Evolutionary conservation across 2,329 filamentous ascomycete genomes (phyloP), one percentile per base, ranked within the genome.

Genomic region (Gnomoniopsis sp.): DNA sequence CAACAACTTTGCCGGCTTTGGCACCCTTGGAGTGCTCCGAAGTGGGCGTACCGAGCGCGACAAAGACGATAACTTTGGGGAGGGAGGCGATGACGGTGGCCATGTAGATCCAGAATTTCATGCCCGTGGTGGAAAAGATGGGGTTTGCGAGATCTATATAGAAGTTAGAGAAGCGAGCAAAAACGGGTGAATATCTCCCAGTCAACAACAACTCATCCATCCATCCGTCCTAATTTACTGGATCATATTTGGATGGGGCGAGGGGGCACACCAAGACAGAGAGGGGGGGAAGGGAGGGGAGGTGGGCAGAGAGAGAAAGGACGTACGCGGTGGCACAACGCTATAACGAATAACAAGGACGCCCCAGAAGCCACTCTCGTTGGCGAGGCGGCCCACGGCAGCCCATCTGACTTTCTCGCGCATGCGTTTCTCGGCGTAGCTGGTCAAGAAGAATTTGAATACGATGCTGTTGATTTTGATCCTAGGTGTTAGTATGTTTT

Each of bases 341-440:
- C 72, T 74, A 53, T 75, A 71, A 23, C 74, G 72, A 49, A 75
- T 73, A n/a, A 75, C 63, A 50, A 75, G 68, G 19, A 75, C 69
- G 50, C 75, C 69, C 68, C 65, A 71, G 62, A 76, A 76, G 6
- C 74, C 73, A 10, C 73, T 72, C 19, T 74, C 72, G 38, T 72
- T 64, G 3, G 72, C 73, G 8, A 76, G 60, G 19, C 72, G 66
- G 26, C 72, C 73, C 17, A 76, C n/a, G 47, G 47, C 47, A 3
- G 47, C 47, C 47, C 47, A 49, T 26, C n/a, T 49, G 15, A 33
- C 47, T 34, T 21, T 30, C 15, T 49, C 23, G 23, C 47, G 23
- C 15, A 49, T 34, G 47, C 47, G 47, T 15, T 33, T 33, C 47
- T 33, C 47, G 6, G 30, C 47, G 23, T 49, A 49, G 23, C 23